A percentile compares a stretch with the other conserved stretches of the same genome.
These are phyloP conservation scores for Marasmius fiardii DNA, from an alignment of 1,284 basidiomycete genomes.

Conservation along the genomic window DNA sequence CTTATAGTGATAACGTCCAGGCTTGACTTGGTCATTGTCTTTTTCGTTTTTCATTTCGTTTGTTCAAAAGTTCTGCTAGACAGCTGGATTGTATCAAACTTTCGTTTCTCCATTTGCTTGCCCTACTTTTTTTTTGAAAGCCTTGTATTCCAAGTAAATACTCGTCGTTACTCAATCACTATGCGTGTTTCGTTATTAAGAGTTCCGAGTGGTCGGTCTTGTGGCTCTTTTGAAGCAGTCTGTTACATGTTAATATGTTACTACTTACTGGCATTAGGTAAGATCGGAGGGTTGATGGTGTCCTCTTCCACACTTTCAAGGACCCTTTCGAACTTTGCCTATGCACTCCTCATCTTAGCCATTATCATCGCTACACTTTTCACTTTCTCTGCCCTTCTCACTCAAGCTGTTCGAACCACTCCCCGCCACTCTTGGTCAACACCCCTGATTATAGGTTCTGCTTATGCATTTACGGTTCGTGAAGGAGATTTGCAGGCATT, in stretches of 20 bases:
- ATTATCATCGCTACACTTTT: slow-evolving; percentile 54
- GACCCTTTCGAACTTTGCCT: slow-evolving; percentile 39
- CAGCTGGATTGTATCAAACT: slow-evolving; percentile 1
- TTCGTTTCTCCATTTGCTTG: neutral
- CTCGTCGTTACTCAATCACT: too few species aligned
- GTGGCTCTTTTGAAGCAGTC: too few species aligned
- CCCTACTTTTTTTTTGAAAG: neutral
- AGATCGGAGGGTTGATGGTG: neutral
- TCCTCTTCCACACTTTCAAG: slow-evolving; percentile 12
- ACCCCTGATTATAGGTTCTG: slow-evolving; percentile 60
- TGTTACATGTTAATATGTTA: neutral
- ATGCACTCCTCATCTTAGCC: slow-evolving; percentile 51
- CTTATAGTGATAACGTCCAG: slow-evolving; percentile 40
- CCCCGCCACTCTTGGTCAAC: slow-evolving; percentile 45
- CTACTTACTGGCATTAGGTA: neutral
- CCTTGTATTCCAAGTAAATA: neutral
- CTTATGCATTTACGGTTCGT: slow-evolving; percentile 64
- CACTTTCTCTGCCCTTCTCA: slow-evolving; percentile 60
- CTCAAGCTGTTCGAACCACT: slow-evolving; percentile 66
- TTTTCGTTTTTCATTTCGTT: slow-evolving; percentile 4
- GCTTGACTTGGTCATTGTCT: slow-evolving; percentile 20
- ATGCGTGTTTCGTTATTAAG: too few species aligned
- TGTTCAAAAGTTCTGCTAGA: slow-evolving; percentile 3
- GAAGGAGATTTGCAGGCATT: neutral
- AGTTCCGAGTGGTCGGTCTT: too few species aligned